These are phyloP conservation scores for Tieghemiomyces parasiticus DNA, from an alignment of 192 early-diverging fungal genomes.

Conservation along the genomic window DNA sequence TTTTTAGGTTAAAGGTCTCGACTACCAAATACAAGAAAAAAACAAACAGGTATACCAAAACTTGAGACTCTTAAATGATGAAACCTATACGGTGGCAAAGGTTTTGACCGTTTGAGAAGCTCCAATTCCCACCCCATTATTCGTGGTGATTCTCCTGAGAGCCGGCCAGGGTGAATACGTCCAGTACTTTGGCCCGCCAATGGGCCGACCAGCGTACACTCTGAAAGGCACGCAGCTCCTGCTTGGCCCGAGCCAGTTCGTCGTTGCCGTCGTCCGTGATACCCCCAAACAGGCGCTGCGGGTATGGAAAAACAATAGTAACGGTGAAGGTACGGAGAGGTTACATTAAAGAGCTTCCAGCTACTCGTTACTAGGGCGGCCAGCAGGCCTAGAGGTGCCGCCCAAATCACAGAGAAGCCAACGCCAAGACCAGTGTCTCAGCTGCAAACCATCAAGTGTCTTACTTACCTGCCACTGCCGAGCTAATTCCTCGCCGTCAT, in stretches of 20 bases:
- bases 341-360: background rate
- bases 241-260: background rate
- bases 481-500: conserved; percentile 36
- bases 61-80: too few species aligned
- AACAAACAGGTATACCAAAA: too few species aligned
- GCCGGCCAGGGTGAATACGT: conserved; percentile 1
- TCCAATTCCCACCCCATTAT: too few species aligned
- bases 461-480: conserved; percentile 41
- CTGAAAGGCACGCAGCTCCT: background rate
- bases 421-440: background rate
- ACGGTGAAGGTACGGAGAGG: background rate
- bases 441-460: conserved; percentile 8
- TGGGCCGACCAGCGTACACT: conserved; percentile 1
- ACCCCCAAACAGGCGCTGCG: background rate
- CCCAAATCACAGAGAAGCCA: background rate
- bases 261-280: background rate
- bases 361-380: background rate
- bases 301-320: background rate
- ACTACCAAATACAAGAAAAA: too few species aligned
- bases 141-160: too few species aligned
- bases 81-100: too few species aligned
- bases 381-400: background rate
- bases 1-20: too few species aligned
- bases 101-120: too few species aligned
- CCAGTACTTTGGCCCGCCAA: background rate